phyloP scores from a whole-genome alignment of 1,139 yeast species.

The Kodamaea alishanica region DNA sequence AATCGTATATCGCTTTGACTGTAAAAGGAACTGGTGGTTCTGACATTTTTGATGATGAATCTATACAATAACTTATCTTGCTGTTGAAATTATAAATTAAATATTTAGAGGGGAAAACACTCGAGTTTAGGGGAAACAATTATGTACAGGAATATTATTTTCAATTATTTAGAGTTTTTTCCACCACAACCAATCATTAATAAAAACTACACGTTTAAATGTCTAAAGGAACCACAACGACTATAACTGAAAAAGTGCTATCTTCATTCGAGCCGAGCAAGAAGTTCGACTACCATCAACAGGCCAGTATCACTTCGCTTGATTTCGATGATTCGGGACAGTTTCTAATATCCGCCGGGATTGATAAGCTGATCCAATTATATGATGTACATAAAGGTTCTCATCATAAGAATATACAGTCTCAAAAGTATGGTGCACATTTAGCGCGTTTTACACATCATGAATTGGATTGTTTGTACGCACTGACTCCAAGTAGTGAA shows the following conservation, averaged over 20 bases:
- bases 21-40: conserved; percentile 51
- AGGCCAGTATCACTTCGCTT: conserved; percentile 67
- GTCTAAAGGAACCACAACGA: conserved; percentile 19
- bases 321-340: conserved; percentile 88
- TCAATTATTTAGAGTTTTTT: too few species aligned
- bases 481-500: conserved; percentile 56
- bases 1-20: conserved; percentile 68
- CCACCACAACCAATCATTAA: too few species aligned
- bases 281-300: conserved; percentile 54
- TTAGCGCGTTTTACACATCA: conserved; percentile 81
- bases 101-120: neutral
- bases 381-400: conserved; percentile 75
- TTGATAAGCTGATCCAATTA: conserved; percentile 79
- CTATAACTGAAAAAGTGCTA: conserved; percentile 43
- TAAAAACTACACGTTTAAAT: neutral
- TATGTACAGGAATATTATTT: conserved; percentile 2
- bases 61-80: neutral
- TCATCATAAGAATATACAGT: conserved; percentile 61
- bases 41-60: conserved; percentile 8
- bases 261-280: conserved; percentile 54
- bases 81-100: neutral
- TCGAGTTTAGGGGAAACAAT: neutral
- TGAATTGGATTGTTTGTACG: conserved; percentile 71
- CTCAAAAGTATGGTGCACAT: conserved; percentile 91
- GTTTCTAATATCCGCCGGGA: conserved; percentile 70